Percentiles rank a stretch among this genome's conserved stretches.
phyloP scores from a whole-genome alignment of 2,329 filamentous ascomycete genomes.

The Exophiala xenobiotica region DNA sequence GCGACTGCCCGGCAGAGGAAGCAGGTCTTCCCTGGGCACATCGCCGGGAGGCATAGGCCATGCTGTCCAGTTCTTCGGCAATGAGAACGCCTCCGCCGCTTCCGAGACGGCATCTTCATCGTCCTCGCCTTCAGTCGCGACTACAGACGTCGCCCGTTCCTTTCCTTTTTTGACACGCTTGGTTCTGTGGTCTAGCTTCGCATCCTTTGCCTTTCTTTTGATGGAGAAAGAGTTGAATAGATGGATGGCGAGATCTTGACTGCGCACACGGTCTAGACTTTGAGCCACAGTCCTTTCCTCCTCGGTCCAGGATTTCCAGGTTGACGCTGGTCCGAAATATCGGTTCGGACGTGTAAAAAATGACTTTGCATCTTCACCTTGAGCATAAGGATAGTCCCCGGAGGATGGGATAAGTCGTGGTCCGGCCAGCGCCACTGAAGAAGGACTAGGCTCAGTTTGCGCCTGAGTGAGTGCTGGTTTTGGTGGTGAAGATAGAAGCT shows the following conservation, averaged over 20 bases:
- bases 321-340: constrained; percentile 65
- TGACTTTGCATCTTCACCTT: constrained; percentile 17
- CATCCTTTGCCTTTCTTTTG: constrained; percentile 48
- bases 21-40: constrained; percentile 61
- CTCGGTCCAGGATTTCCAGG: constrained; percentile 84
- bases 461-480: background rate
- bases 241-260: constrained; percentile 70
- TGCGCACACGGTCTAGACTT: constrained; percentile 62
- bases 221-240: constrained; percentile 75
- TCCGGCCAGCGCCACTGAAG: background rate
- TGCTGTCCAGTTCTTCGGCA: constrained; percentile 69
- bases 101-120: constrained; percentile 28
- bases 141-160: constrained; percentile 8
- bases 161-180: constrained; percentile 15
- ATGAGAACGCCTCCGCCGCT: constrained; percentile 38
- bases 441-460: background rate
- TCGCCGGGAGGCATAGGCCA: constrained; percentile 70
- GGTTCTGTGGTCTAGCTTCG: background rate
- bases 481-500: constrained; percentile 8
- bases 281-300: constrained; percentile 71
- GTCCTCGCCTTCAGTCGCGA: background rate
- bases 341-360: constrained; percentile 61
- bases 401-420: constrained; percentile 5
- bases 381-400: constrained; percentile 5
- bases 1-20: constrained; percentile 32